Evolutionary conservation across 176 grass and related monocot species (phyloP).

Genomic region (Puccinellia tenuiflora): DNA sequence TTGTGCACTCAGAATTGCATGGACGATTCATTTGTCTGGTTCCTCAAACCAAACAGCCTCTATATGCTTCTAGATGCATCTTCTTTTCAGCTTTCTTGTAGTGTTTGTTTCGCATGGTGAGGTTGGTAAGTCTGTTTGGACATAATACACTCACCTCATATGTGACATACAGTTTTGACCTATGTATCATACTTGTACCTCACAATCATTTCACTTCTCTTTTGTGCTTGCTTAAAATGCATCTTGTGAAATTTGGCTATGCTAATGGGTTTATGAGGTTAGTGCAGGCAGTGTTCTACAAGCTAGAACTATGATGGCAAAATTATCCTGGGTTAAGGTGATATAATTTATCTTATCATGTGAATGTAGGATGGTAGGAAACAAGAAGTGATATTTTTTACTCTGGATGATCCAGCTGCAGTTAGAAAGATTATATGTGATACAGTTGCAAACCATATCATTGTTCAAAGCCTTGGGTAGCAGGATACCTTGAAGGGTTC

Average conservation of each 20-base stretch:
- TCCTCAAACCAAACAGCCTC: background rate
- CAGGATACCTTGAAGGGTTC: constrained; percentile 60
- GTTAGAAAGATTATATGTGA: background rate
- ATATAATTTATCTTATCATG: background rate
- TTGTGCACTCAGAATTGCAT: background rate
- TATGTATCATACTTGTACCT: background rate
- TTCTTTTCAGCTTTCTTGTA: background rate
- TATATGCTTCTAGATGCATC: background rate
- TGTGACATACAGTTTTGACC: background rate
- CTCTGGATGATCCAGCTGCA: background rate
- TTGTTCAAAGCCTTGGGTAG: background rate
- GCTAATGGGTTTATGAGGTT: background rate
- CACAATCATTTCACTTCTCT: background rate
- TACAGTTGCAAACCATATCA: background rate
- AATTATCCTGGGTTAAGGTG: background rate
- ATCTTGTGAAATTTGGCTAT: background rate
- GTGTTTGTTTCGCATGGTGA: background rate
- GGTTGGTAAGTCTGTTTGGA: background rate
- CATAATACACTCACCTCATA: background rate
- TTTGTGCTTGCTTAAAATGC: background rate
- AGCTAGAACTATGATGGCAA: background rate
- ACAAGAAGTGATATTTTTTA: background rate
- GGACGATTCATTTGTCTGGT: background rate
- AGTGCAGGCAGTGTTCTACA: background rate
- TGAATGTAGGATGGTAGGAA: background rate